Evolutionary conservation across 108 stramenopile species (phyloP), one percentile per base, ranked within the genome.

Genomic region (Skeletonema grethae): DNA sequence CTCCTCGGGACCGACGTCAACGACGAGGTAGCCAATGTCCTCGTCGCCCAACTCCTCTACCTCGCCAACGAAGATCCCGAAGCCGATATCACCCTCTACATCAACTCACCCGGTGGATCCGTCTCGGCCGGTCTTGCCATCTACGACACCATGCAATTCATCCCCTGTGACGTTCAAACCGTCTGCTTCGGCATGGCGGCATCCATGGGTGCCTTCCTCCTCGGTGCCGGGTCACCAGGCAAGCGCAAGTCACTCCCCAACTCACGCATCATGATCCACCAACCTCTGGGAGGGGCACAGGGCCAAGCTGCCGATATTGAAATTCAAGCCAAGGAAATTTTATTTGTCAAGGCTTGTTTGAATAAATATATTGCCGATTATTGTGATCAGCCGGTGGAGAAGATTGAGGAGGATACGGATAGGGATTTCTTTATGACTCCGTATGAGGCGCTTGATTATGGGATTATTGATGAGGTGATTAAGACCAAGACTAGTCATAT

Each of bases 171-270:
- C 69, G 90, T 98, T 3, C 73, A 83, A 70, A 98, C 97, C 1
- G 95, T 98, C 15, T 98, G 97, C 83, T 98, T 98, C 65, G 97
- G 97, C n/a, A 97, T 96, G 95, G 97, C 97, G 0, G 97, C 97
- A 15, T 85, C 83, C 62, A 98, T 98, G 97, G 97, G 97, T 15
- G 97, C 97, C 25, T 98, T 98, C 73, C 75, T 98, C 22, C 73
- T 98, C 41, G 97, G 95, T 0, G 97, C 97, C 16, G 97, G 97
- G 0, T 83, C 90, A 10, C 84, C 86, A 31, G 97, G 97, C 7
- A 97, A 97, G 77, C 74, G 97, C 30, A 77, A 88, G 41, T 82
- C 95, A 6, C 67, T 98, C 45, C 97, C 97, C 72, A 98, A 98
- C 73, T 80, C 96, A 7, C 86, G 97, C 12, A 97, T 98, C 79